A percentile compares a stretch with the other conserved stretches of the same genome.
Evolutionary conservation across 148 eudicot species (phyloP).

Genomic region (Chenopodium quinoa): DNA sequence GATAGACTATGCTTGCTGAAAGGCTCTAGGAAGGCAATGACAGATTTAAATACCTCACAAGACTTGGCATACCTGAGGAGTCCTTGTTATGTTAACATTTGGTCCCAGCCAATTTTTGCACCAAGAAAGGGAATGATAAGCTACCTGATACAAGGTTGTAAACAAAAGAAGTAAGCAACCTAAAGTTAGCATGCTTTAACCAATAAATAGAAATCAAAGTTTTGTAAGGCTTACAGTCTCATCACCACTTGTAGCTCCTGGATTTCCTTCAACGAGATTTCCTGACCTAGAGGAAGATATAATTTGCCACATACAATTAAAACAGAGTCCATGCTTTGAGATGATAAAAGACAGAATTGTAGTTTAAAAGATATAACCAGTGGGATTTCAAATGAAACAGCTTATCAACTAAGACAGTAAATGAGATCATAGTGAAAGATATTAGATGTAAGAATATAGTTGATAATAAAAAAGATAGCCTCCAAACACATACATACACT

Average conservation of each 20-base stretch:
- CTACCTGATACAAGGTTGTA: slow-evolving; percentile 49
- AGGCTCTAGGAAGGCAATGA: too few relatives aligned
- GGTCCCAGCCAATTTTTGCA: slow-evolving; percentile 98
- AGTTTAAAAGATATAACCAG: neutral
- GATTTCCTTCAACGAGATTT: slow-evolving; percentile 82
- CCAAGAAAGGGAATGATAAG: slow-evolving; percentile 97
- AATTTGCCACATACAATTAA: neutral
- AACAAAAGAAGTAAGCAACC: neutral
- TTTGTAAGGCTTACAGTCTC: slow-evolving; percentile 67
- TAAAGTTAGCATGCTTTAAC: slow-evolving; percentile 15
- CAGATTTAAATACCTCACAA: neutral
- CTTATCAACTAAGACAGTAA: neutral
- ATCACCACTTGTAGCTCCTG: slow-evolving; percentile 87
- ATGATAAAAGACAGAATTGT: slow-evolving; percentile 2
- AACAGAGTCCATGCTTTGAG: neutral
- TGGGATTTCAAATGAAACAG: neutral
- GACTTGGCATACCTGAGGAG: slow-evolving; percentile 72
- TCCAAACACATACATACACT: neutral
- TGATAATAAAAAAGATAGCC: neutral
- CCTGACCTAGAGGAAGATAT: slow-evolving; percentile 66
- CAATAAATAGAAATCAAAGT: neutral
- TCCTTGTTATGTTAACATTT: slow-evolving; percentile 86
- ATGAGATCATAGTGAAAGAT: neutral
- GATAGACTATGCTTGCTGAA: neutral
- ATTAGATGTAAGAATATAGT: neutral